phyloP scores from a whole-genome alignment of 805 yeast species.

The Nakazawaea molendinolei region DNA sequence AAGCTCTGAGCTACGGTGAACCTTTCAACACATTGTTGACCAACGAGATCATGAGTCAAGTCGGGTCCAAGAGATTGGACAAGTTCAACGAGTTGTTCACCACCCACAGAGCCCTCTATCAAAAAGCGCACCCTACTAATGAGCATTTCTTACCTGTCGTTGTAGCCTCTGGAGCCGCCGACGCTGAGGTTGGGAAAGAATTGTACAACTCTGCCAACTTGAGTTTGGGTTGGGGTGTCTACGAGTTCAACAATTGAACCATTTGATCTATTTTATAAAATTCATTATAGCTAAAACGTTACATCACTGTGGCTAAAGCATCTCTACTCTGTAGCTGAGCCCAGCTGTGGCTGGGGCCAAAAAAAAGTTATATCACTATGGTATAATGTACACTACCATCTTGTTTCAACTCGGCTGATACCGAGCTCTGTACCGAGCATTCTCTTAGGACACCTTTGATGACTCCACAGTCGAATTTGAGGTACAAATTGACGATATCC shows the following conservation, averaged over 20 bases:
- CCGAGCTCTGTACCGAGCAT: constrained; percentile 4
- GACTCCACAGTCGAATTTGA: constrained; percentile 11
- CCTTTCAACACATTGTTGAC: constrained; percentile 43
- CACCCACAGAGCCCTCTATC: constrained; percentile 25
- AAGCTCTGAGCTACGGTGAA: constrained; percentile 38
- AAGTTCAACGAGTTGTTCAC: constrained; percentile 30
- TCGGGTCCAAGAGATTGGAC: constrained; percentile 26
- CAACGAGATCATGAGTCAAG: constrained; percentile 28
- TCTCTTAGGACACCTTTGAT: constrained; percentile 9
- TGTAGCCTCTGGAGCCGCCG: constrained; percentile 48
- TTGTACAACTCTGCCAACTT: constrained; percentile 36
- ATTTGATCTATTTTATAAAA: too few relatives aligned
- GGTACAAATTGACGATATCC: constrained; percentile 6
- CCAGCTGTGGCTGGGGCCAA: too few relatives aligned
- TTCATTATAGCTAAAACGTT: too few relatives aligned
- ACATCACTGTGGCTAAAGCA: too few relatives aligned
- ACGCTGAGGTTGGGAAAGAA: constrained; percentile 33
- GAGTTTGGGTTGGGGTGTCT: constrained; percentile 68
- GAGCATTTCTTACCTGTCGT: constrained; percentile 73
- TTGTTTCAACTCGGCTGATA: constrained; percentile 7
- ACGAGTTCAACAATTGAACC: constrained; percentile 26
- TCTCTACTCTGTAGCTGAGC: too few relatives aligned
- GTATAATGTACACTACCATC: constrained; percentile 12
- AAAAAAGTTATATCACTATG: constrained; percentile 3
- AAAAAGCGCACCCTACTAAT: constrained; percentile 63